Evolutionary conservation across 106 monocot species (phyloP).

Genomic region (Gastrodia elata): DNA sequence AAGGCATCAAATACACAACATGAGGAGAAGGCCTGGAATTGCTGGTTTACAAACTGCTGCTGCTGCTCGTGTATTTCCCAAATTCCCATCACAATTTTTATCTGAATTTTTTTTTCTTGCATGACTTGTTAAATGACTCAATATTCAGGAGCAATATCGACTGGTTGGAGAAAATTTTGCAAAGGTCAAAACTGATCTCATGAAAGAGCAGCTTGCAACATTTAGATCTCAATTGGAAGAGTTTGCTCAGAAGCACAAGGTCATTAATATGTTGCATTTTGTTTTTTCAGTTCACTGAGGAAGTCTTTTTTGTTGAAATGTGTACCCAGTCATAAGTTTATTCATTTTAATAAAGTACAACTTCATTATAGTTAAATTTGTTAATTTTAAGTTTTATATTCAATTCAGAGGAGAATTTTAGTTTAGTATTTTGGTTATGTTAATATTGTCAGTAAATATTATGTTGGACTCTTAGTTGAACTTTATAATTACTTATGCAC

Average conservation of each 20-base stretch:
- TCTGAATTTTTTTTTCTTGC: background rate
- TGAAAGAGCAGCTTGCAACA: constrained; percentile 92
- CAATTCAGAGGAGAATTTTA: background rate
- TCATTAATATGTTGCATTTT: constrained; percentile 5
- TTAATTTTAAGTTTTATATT: background rate
- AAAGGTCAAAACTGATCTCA: constrained; percentile 73
- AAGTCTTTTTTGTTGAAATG: background rate
- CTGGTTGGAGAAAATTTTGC: constrained; percentile 87
- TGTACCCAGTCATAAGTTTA: background rate
- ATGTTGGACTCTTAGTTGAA: background rate
- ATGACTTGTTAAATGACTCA: background rate
- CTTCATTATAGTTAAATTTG: background rate
- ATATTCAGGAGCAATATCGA: constrained; percentile 67
- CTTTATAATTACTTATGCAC: background rate
- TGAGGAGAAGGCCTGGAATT: constrained; percentile 94
- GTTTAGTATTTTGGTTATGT: background rate
- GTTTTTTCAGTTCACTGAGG: background rate
- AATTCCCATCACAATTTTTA: background rate
- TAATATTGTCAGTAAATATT: background rate
- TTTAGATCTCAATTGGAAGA: constrained; percentile 89
- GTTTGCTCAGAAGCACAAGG: constrained; percentile 96
- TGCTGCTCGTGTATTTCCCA: constrained; percentile 59
- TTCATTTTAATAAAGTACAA: background rate
- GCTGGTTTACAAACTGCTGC: constrained; percentile 71
- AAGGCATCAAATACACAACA: constrained; percentile 13